Conservation (phyloP, 345 rosid species). For the Euphorbia pulcherrima region DNA sequence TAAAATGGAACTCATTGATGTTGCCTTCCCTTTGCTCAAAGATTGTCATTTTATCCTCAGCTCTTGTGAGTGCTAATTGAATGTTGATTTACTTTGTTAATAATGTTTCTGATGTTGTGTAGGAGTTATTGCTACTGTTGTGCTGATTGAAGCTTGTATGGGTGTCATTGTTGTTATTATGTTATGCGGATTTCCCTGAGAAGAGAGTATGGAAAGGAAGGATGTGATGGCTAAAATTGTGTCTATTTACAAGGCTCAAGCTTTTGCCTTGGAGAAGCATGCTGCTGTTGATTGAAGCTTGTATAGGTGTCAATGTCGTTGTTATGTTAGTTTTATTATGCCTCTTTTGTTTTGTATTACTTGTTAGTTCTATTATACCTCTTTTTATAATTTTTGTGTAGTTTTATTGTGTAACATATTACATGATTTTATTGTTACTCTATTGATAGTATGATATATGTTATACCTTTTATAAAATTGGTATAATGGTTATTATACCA, state of each 20-base stretch:
- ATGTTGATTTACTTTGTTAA: too few species aligned
- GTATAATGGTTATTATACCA: too few species aligned
- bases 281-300: conserved; percentile 76
- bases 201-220: conserved; percentile 76
- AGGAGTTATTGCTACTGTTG: conserved; percentile 73
- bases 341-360: too few species aligned
- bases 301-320: too few species aligned
- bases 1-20: conserved; percentile 74
- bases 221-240: conserved; percentile 66
- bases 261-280: conserved; percentile 64
- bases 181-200: conserved; percentile 68
- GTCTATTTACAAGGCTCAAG: conserved; percentile 74
- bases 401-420: too few species aligned
- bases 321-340: too few species aligned
- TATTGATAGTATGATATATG: too few species aligned
- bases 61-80: too few species aligned
- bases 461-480: too few species aligned
- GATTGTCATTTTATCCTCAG: conserved; percentile 34
- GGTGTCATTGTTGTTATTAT: conserved; percentile 62
- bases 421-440: too few species aligned
- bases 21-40: conserved; percentile 76
- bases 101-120: not conserved
- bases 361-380: too few species aligned
- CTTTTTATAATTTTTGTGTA: too few species aligned
- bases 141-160: conserved; percentile 59